Conservation (phyloP, 805 yeast species). For the Candida suzukii region DNA sequence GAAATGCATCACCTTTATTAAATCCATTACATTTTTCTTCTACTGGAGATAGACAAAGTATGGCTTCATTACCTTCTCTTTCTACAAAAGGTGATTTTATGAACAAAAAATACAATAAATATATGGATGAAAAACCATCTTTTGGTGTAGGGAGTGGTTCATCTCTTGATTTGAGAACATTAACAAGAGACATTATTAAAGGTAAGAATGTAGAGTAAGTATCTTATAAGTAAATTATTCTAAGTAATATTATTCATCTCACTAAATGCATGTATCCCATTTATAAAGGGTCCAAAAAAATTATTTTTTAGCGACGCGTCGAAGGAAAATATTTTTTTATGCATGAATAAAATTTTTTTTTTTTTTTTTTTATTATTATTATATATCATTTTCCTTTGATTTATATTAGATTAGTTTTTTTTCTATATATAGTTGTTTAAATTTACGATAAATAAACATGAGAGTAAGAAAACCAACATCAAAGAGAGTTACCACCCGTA, state of each 20-base stretch:
- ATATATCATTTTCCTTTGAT: neutral
- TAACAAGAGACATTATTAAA: constrained; percentile 1
- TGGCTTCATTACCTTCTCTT: neutral
- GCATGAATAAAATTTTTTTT: constrained; percentile 1
- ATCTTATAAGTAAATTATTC: neutral
- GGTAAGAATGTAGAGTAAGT: neutral
- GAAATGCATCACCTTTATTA: neutral
- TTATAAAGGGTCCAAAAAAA: no score
- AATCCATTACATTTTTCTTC: constrained; percentile 3
- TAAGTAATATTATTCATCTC: no score
- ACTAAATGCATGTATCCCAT: no score
- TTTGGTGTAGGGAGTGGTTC: constrained; percentile 5
- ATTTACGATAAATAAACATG: constrained; percentile 18
- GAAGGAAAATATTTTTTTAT: neutral
- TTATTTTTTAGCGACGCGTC: neutral
- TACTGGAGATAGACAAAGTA: neutral
- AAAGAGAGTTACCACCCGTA: constrained; percentile 84
- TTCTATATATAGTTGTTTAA: no score
- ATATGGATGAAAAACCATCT: neutral
- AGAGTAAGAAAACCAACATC: constrained; percentile 55
- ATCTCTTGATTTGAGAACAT: constrained; percentile 12
- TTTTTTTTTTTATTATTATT: neutral
- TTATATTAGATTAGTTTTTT: neutral
- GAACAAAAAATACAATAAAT: constrained; percentile 18
- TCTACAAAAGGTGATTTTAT: constrained; percentile 8